phyloP scores from a whole-genome alignment of 139 green algal genomes.

The Chlorokybus atmophyticus region DNA sequence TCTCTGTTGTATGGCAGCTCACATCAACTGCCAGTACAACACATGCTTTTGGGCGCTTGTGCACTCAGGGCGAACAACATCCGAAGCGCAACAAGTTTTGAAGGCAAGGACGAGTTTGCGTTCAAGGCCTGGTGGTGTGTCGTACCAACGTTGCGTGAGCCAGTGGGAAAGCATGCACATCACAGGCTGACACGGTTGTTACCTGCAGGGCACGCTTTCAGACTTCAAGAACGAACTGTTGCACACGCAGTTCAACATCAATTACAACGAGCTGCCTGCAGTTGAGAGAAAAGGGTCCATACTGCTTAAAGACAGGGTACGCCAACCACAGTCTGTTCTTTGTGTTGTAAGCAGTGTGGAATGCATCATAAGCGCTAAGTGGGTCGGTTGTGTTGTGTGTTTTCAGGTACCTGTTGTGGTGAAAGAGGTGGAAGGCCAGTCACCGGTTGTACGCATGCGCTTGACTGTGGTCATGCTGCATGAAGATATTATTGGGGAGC shows the following conservation, averaged over 20 bases:
- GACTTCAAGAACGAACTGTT: constrained; percentile 85
- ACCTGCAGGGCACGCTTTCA: constrained; percentile 52
- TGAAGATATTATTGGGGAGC: too few relatives aligned
- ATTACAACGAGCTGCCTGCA: constrained; percentile 75
- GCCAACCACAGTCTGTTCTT: too few relatives aligned
- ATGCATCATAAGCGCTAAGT: too few relatives aligned
- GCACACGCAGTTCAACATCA: constrained; percentile 69
- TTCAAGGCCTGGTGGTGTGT: neutral
- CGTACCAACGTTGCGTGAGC: neutral
- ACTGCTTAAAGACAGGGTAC: constrained; percentile 5
- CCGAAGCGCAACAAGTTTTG: constrained; percentile 16
- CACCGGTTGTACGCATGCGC: too few relatives aligned
- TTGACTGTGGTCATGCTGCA: too few relatives aligned
- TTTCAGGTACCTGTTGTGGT: too few relatives aligned
- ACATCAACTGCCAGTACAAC: constrained; percentile 98
- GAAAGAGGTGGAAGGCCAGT: too few relatives aligned
- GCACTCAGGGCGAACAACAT: constrained; percentile 36
- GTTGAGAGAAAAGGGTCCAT: constrained; percentile 63
- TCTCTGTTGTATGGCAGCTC: constrained; percentile 22
- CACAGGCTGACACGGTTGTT: neutral
- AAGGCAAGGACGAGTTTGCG: constrained; percentile 9
- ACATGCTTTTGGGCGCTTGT: constrained; percentile 87
- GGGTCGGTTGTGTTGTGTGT: too few relatives aligned
- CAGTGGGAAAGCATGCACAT: neutral
- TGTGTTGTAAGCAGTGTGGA: too few relatives aligned